Evolutionary conservation across 1,284 basidiomycete species (phyloP).

Genomic region (Sphagnurus paluster): DNA sequence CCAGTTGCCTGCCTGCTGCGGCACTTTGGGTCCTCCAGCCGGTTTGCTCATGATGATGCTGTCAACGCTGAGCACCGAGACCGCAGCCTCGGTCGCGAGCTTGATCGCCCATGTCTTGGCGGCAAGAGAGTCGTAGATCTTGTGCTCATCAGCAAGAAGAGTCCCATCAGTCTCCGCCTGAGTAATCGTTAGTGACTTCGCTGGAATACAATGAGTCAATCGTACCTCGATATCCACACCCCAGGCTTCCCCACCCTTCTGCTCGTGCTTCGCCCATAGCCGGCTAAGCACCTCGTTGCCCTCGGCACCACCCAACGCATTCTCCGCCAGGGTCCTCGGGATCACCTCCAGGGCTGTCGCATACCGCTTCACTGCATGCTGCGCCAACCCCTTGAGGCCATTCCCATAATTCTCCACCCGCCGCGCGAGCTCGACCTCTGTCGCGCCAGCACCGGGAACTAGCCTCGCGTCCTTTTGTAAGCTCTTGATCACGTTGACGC

Average conservation of each 20-base stretch:
- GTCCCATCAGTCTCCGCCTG: conserved; percentile 80
- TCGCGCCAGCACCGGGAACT: conserved; percentile 93
- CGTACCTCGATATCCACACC: conserved; percentile 93
- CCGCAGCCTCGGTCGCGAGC: conserved; percentile 91
- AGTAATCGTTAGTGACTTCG: neutral
- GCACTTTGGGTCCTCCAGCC: conserved; percentile 83
- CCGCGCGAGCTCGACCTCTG: conserved; percentile 89
- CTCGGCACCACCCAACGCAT: conserved; percentile 87
- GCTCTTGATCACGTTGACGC: conserved; percentile 95
- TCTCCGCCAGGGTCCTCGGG: conserved; percentile 93
- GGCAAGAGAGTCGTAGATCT: conserved; percentile 83
- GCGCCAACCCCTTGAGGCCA: conserved; percentile 87
- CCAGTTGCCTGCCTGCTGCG: conserved; percentile 83
- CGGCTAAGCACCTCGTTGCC: conserved; percentile 91
- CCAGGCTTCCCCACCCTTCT: conserved; percentile 66
- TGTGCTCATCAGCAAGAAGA: conserved; percentile 57
- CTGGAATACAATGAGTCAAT: neutral
- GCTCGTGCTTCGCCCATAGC: conserved; percentile 88
- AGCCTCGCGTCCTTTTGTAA: conserved; percentile 89
- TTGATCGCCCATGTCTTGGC: conserved; percentile 90
- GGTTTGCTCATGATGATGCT: conserved; percentile 98
- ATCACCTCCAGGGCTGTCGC: conserved; percentile 91
- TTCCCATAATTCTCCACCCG: conserved; percentile 86
- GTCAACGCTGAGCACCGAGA: conserved; percentile 93
- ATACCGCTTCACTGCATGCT: conserved; percentile 94